Evolutionary conservation across 73 alveolate genomes (phyloP).

Genomic region (Symbiodinium pilosum): DNA sequence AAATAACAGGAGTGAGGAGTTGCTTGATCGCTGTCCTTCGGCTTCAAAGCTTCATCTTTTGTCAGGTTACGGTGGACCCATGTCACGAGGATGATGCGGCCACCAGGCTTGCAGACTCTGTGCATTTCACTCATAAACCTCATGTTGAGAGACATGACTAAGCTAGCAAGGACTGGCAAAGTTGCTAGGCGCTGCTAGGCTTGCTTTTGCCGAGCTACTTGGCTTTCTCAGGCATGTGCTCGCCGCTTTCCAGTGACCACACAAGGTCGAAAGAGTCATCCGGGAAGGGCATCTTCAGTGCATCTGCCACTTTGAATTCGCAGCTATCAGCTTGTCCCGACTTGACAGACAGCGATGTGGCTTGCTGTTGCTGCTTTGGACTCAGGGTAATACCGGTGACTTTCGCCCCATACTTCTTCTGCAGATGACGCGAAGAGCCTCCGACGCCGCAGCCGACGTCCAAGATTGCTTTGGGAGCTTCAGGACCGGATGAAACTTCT

Average conservation of each 20-base stretch:
- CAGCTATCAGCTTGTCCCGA: slow-evolving; percentile 46
- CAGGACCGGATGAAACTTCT: slow-evolving; percentile 3
- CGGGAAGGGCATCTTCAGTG: slow-evolving; percentile 68
- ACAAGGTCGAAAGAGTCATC: slow-evolving; percentile 86
- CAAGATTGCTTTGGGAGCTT: neutral
- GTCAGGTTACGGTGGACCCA: slow-evolving; percentile 90
- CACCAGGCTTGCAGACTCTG: slow-evolving; percentile 90
- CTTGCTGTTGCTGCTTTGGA: slow-evolving; percentile 70
- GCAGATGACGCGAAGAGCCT: slow-evolving; percentile 77
- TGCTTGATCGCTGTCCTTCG: slow-evolving; percentile 6
- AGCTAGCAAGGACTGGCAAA: neutral
- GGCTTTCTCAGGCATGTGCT: slow-evolving; percentile 85
- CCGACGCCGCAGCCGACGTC: slow-evolving; percentile 95
- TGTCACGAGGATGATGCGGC: slow-evolving; percentile 81
- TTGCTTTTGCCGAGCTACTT: slow-evolving; percentile 8
- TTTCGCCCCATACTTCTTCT: slow-evolving; percentile 52
- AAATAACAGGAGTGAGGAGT: neutral
- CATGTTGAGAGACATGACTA: neutral
- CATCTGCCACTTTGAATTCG: slow-evolving; percentile 61
- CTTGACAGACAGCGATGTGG: slow-evolving; percentile 27
- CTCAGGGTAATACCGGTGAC: slow-evolving; percentile 85
- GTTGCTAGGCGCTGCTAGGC: neutral
- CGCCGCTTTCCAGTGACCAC: slow-evolving; percentile 94
- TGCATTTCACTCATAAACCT: slow-evolving; percentile 90
- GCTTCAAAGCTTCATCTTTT: neutral